These are phyloP conservation scores for Monascus purpureus DNA, from an alignment of 495 filamentous ascomycete genomes.

Conservation along the genomic window DNA sequence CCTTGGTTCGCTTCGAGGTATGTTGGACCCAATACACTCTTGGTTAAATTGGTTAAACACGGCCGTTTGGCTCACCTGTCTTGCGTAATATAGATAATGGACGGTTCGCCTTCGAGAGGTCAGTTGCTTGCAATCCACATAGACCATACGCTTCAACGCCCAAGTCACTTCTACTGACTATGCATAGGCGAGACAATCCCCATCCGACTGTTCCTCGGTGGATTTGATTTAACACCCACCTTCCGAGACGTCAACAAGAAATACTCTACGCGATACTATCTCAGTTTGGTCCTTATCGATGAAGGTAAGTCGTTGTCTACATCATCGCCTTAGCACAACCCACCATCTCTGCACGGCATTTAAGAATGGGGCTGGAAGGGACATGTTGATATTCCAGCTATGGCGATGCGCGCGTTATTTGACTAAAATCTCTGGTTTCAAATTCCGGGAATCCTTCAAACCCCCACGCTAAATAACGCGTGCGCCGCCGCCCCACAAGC, in stretches of 20 bases:
- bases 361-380: slow-evolving; percentile 1
- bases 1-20: slow-evolving; percentile 93
- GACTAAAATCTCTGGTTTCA: not conserved
- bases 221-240: slow-evolving; percentile 94
- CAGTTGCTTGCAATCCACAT: no score
- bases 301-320: slow-evolving; percentile 47
- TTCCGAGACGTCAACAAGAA: slow-evolving; percentile 99
- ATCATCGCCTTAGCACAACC: slow-evolving; percentile 1
- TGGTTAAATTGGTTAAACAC: no score
- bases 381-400: no score
- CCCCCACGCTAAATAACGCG: slow-evolving; percentile 27
- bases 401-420: no score
- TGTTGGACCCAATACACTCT: slow-evolving; percentile 12
- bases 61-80: slow-evolving; percentile 10
- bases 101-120: slow-evolving; percentile 90
- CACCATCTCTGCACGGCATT: not conserved
- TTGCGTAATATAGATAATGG: slow-evolving; percentile 65
- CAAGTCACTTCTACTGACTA: no score
- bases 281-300: slow-evolving; percentile 92
- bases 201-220: slow-evolving; percentile 92
- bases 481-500: no score
- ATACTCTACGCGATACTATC: slow-evolving; percentile 95
- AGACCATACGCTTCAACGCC: no score
- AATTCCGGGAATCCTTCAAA: slow-evolving; percentile 11
- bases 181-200: slow-evolving; percentile 94